Evolutionary conservation across 768 basidiomycete genomes (phyloP).

Genomic region (Hericium erinaceus): DNA sequence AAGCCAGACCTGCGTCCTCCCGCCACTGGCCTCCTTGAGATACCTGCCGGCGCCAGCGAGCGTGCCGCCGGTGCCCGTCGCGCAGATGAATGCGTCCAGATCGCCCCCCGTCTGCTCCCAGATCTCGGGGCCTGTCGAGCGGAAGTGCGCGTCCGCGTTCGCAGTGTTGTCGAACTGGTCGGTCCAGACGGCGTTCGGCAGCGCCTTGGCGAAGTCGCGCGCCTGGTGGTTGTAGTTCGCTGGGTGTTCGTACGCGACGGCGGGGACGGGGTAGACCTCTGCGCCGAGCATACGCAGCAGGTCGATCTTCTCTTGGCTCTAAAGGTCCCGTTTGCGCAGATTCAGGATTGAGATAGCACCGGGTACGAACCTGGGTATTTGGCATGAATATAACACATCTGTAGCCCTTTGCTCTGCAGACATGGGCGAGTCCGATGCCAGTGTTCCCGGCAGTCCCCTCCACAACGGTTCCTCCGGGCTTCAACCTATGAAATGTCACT

Average conservation of each 20-base stretch:
- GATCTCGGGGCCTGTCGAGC: constrained; percentile 92
- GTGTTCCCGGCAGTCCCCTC: constrained; percentile 99
- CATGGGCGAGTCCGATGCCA: constrained; percentile 91
- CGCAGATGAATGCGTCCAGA: constrained; percentile 86
- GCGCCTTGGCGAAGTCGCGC: constrained; percentile 65
- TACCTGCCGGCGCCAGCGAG: constrained; percentile 82
- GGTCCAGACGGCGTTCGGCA: constrained; percentile 88
- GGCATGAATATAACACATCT: constrained; percentile 99
- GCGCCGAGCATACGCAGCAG: constrained; percentile 95
- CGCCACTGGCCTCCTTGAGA: constrained; percentile 72
- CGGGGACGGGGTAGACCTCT: constrained; percentile 92
- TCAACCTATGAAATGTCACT: constrained; percentile 38
- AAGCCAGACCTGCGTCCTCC: constrained; percentile 82
- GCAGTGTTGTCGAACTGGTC: constrained; percentile 97
- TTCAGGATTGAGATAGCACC: too few species aligned
- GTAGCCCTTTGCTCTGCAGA: constrained; percentile 88
- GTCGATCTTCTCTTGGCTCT: constrained; percentile 99
- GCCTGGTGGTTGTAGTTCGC: constrained; percentile 98
- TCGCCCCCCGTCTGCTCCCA: constrained; percentile 80
- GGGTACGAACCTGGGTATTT: constrained; percentile 60
- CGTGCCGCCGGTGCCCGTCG: constrained; percentile 95
- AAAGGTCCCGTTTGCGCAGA: not conserved
- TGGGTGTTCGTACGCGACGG: constrained; percentile 93
- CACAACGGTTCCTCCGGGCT: constrained; percentile 92
- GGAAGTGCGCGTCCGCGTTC: constrained; percentile 82